Base-by-base conservation (phyloP, 176 grass and related monocot genomes). In the bread wheat (Triticum aestivum) region DNA sequence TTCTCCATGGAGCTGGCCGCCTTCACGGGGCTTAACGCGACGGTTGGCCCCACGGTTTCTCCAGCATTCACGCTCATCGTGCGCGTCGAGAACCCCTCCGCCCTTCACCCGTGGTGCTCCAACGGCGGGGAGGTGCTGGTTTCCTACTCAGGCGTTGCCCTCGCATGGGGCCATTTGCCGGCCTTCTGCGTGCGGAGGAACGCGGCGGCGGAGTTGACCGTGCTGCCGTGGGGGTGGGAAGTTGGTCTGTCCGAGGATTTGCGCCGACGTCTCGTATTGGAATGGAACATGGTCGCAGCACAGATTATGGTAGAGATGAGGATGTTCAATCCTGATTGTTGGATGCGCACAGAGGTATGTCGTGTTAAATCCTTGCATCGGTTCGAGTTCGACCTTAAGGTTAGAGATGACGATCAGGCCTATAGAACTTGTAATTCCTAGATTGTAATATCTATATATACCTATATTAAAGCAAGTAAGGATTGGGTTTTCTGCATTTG, bases 1-100 rank as follows among this genome's bases (percentile, higher is more conserved):
- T 51, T 82, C 72, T 75, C 83, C 72, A 11, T 76, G 27, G 39
- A 24, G 79, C 79, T 84, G 39, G 72, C 4, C 27, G 42, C 38
- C 71, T 76, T 33, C 59, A 32, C 20, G 27, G 59, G 79, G 17
- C 79, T 82, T 0, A 82, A 82, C 42, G 63, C 63, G 2, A 82
- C 79, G 1, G 4, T 12, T 23, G 68, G 70, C 9, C 38, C 18
- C 56, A 51, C 41, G 5, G 59, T 84, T 21, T 84, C 59, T 14
- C 83, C 83, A 0, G 59, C 18, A 39, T 84, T 84, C 83, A 34
- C 6, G 37, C 71, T 84, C 59, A 37, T 18, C 39, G 10, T 84
- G 37, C 83, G 30, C 2, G 59, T 49, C 12, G 3, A 66, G 56
- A 76, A 84, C 72, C 38, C 27, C 59, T 20, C 11, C 21, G 1